Conservation (phyloP, 2,329 filamentous ascomycete species). For the Clathrospora elynae region DNA sequence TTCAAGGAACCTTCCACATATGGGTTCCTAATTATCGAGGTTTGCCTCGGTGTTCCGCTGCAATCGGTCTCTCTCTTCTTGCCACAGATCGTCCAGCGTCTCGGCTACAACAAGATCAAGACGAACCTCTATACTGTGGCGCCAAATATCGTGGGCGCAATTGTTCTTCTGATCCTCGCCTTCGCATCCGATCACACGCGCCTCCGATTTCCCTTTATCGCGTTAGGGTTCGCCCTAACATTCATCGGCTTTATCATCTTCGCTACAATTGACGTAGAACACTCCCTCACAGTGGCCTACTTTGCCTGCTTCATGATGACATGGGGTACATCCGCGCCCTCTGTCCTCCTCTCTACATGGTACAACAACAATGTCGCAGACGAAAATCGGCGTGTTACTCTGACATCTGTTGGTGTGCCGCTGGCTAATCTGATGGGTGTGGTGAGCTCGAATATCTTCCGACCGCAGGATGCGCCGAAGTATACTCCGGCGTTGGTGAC, state of each 20-base stretch:
- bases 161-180: conserved; percentile 72
- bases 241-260: conserved; percentile 81
- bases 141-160: conserved; percentile 75
- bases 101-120: conserved; percentile 62
- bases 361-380: conserved; percentile 85
- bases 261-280: conserved; percentile 67
- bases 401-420: conserved; percentile 75
- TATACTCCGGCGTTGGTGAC: conserved; percentile 70
- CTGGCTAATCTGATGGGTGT: conserved; percentile 78
- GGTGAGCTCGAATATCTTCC: conserved; percentile 71
- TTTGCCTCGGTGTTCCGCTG: conserved; percentile 64
- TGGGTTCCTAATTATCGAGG: conserved; percentile 61
- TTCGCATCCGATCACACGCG: conserved; percentile 70
- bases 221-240: conserved; percentile 73
- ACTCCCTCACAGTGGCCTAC: conserved; percentile 69
- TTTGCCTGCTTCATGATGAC: conserved; percentile 83
- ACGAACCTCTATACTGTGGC: conserved; percentile 84
- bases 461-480: conserved; percentile 65
- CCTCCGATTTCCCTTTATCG: conserved; percentile 75
- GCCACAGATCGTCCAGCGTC: conserved; percentile 61
- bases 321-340: conserved; percentile 77
- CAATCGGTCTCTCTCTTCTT: conserved; percentile 63
- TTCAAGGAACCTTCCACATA: conserved; percentile 61
- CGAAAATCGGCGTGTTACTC: conserved; percentile 70
- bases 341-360: conserved; percentile 70